phyloP scores from a whole-genome alignment of 2,329 filamentous ascomycete genomes.

The Massarina eburnea region DNA sequence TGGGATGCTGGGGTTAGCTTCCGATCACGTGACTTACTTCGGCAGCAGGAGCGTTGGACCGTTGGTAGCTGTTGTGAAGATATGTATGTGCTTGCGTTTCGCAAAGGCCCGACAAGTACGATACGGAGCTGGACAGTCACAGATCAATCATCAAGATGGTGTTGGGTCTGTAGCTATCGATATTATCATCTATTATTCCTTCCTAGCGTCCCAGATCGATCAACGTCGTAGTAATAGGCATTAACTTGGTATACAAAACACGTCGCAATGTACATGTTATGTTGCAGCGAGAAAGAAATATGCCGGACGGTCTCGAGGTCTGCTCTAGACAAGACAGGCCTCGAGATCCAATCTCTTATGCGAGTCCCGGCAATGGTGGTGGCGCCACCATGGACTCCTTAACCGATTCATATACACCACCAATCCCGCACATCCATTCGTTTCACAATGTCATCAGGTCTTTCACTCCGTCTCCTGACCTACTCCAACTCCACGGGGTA shows the following conservation, averaged over 20 bases:
- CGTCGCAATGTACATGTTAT: slow-evolving; percentile 6
- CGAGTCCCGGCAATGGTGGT: background rate
- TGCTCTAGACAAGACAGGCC: slow-evolving; percentile 5
- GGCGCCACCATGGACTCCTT: background rate
- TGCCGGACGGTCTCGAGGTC: background rate
- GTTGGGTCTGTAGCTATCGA: no score
- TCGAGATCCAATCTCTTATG: slow-evolving; percentile 2
- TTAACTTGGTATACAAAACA: slow-evolving; percentile 15
- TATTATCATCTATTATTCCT: no score
- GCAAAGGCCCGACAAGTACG: no score
- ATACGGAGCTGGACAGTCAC: no score
- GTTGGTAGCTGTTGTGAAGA: no score
- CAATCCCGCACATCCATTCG: background rate
- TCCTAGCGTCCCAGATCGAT: background rate
- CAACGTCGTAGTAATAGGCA: slow-evolving; percentile 4
- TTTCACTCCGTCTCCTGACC: slow-evolving; percentile 2
- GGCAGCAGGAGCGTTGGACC: no score
- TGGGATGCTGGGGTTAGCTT: no score
- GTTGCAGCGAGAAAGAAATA: background rate
- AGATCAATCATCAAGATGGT: no score
- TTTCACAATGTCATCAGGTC: background rate
- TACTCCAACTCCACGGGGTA: slow-evolving; percentile 11
- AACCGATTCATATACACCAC: slow-evolving; percentile 3
- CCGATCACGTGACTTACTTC: no score
- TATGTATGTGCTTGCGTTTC: no score